Percentiles rank a stretch among this genome's conserved stretches.
Conservation (phyloP, 495 filamentous ascomycete species). For the Hyphodiscus hymeniophilus region DNA sequence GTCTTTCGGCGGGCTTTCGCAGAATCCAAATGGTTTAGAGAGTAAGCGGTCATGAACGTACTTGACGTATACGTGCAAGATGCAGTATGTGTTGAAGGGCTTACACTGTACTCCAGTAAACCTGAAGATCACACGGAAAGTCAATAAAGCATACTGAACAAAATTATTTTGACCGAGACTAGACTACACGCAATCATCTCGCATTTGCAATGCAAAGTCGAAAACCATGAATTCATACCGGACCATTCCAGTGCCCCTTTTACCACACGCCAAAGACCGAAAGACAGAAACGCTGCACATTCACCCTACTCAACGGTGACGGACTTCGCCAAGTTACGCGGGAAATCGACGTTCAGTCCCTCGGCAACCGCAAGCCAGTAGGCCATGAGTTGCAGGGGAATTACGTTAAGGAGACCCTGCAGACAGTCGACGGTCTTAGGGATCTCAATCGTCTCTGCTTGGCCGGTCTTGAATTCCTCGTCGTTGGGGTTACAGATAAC, state of each 20-base stretch:
- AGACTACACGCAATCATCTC: not conserved
- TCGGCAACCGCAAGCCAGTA: constrained; percentile 98
- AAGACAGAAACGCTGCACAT: not conserved
- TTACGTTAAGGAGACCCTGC: constrained; percentile 95
- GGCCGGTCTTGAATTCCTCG: constrained; percentile 75
- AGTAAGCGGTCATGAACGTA: no score
- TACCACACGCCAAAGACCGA: not conserved
- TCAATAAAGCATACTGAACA: not conserved
- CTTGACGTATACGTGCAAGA: no score
- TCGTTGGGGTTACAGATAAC: constrained; percentile 95
- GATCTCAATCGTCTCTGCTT: constrained; percentile 94
- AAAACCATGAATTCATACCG: not conserved
- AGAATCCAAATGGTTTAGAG: no score
- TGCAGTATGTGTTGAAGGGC: no score
- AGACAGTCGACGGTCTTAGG: constrained; percentile 92
- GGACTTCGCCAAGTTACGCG: constrained; percentile 95
- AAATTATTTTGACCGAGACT: not conserved
- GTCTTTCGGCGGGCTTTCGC: no score
- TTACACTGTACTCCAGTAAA: no score
- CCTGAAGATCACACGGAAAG: no score
- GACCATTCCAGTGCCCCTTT: constrained; percentile 1
- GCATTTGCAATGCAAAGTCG: not conserved
- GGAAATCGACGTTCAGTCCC: constrained; percentile 95
- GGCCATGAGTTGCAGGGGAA: constrained; percentile 92
- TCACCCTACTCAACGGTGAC: constrained; percentile 84